Evolutionary conservation across 176 grass and related monocot species (phyloP).

Genomic region (Puya raimondii): DNA sequence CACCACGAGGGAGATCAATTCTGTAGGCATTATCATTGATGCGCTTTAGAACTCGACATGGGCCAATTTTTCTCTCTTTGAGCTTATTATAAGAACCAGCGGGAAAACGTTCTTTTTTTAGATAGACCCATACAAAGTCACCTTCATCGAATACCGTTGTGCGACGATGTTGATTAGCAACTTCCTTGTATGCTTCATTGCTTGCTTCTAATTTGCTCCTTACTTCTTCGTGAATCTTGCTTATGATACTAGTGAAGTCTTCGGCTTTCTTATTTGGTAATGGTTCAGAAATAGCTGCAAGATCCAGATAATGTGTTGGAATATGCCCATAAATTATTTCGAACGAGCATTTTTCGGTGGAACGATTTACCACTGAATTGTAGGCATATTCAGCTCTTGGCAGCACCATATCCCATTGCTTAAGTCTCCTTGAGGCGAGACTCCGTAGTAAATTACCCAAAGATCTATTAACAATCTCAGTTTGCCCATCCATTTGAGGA

Average conservation of each 20-base stretch:
- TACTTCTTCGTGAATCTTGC: neutral
- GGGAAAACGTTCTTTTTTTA: neutral
- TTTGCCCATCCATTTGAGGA: neutral
- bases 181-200: neutral
- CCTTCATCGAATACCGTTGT: neutral
- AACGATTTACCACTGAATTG: neutral
- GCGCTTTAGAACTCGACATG: neutral
- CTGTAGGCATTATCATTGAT: constrained; percentile 6
- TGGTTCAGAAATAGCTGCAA: neutral
- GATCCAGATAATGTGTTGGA: neutral
- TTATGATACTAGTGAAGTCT: neutral
- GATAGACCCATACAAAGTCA: neutral
- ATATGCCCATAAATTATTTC: neutral
- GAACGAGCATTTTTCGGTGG: neutral
- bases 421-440: neutral
- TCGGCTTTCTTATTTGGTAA: neutral
- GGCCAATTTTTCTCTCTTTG: neutral
- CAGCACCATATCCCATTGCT: neutral
- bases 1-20: neutral
- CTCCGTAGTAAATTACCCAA: neutral
- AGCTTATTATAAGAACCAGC: neutral
- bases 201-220: neutral
- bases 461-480: neutral
- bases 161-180: neutral
- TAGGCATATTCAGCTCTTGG: neutral